Evolutionary conservation across 768 basidiomycete genomes (phyloP).

Genomic region (Naematelia encephala): DNA sequence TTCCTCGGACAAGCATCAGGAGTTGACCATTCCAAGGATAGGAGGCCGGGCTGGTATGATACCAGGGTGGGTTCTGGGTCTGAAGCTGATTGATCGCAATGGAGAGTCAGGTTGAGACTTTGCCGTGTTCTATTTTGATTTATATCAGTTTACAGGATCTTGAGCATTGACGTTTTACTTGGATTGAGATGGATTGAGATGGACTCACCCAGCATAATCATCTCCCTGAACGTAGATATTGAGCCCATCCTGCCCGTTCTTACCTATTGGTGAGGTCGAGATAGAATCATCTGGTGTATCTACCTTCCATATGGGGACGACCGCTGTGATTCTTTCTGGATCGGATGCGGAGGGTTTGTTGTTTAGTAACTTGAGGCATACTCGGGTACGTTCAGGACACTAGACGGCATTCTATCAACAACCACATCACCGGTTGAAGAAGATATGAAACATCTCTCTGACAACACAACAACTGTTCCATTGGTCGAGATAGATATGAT

Average conservation of each 20-base stretch:
- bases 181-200: too few relatives aligned
- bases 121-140: constrained; percentile 30
- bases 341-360: constrained; percentile 38
- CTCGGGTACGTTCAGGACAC: constrained; percentile 46
- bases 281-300: constrained; percentile 31
- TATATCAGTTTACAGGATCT: too few relatives aligned
- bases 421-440: background rate
- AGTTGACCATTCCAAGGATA: constrained; percentile 45
- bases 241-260: constrained; percentile 37
- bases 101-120: constrained; percentile 44
- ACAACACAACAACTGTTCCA: background rate
- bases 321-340: constrained; percentile 41
- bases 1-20: constrained; percentile 48
- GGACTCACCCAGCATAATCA: constrained; percentile 48
- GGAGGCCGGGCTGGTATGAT: constrained; percentile 36
- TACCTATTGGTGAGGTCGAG: constrained; percentile 24
- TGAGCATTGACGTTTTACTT: too few relatives aligned
- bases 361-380: constrained; percentile 47
- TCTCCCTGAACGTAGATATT: constrained; percentile 43
- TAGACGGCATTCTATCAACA: constrained; percentile 9
- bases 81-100: constrained; percentile 30
- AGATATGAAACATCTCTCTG: too few relatives aligned
- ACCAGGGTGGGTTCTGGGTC: constrained; percentile 34
- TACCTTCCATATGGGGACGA: constrained; percentile 47
- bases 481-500: background rate